Evolutionary conservation across 1,139 yeast genomes (phyloP).

Genomic region (Candida neerlandica): DNA sequence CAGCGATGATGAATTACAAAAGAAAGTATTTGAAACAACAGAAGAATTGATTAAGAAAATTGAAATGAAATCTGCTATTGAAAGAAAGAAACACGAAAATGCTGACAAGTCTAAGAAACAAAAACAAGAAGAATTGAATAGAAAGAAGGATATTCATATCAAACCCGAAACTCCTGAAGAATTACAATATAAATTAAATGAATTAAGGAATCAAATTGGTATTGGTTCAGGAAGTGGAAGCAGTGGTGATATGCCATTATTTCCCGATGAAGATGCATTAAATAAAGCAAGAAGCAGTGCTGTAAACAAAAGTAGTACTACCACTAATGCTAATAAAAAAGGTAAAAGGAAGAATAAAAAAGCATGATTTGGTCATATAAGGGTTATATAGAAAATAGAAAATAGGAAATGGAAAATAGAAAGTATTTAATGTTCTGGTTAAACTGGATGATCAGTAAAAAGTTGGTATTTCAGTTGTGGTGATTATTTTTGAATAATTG

Average conservation of each 20-base stretch:
- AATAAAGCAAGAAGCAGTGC: slow-evolving; percentile 3
- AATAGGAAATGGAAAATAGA: no score
- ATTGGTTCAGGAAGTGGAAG: slow-evolving; percentile 20
- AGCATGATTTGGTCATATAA: not conserved
- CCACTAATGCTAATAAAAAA: not conserved
- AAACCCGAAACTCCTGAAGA: slow-evolving; percentile 39
- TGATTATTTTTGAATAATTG: not conserved
- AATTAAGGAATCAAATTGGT: slow-evolving; percentile 27
- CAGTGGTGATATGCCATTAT: slow-evolving; percentile 27
- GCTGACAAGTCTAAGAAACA: slow-evolving; percentile 22
- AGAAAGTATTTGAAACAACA: slow-evolving; percentile 62
- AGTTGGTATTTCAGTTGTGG: not conserved
- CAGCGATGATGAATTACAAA: slow-evolving; percentile 61
- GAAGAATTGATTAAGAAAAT: slow-evolving; percentile 54
- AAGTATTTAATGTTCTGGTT: no score
- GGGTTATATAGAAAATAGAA: no score
- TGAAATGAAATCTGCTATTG: slow-evolving; percentile 73
- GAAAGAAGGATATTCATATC: slow-evolving; percentile 30
- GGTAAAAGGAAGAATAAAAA: slow-evolving; percentile 5
- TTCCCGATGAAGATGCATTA: slow-evolving; percentile 23
- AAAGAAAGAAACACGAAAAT: slow-evolving; percentile 46
- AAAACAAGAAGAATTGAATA: slow-evolving; percentile 21
- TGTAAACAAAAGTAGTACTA: not conserved
- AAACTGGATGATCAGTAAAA: no score
- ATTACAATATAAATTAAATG: slow-evolving; percentile 35